A percentile compares a stretch with the other conserved stretches of the same genome.
Evolutionary conservation across 2,329 filamentous ascomycete genomes (phyloP).

Genomic region (Neocucurbitaria cava): DNA sequence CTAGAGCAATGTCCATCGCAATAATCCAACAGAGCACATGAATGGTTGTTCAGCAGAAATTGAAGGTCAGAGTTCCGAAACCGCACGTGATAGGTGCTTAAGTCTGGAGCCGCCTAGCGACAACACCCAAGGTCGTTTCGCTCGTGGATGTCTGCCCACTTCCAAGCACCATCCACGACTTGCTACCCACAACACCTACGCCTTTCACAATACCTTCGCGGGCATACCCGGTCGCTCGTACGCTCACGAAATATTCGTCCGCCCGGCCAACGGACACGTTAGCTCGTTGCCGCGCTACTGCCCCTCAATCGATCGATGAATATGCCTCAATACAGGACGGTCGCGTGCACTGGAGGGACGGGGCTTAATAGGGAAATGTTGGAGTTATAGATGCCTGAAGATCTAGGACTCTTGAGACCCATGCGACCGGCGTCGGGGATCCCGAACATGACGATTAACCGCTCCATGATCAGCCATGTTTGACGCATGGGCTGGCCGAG

Average conservation of each 20-base stretch:
- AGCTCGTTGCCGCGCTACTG: slow-evolving; percentile 14
- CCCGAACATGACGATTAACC: not conserved
- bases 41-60: not conserved
- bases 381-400: too few species aligned
- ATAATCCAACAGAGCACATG: not conserved
- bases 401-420: not conserved
- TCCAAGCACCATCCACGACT: slow-evolving; percentile 16
- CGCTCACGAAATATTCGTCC: not conserved
- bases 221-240: not conserved
- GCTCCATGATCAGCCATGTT: not conserved
- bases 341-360: not conserved
- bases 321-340: slow-evolving; percentile 6
- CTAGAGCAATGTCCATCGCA: not conserved
- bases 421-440: not conserved
- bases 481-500: not conserved
- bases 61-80: not conserved
- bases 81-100: slow-evolving; percentile 20
- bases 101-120: slow-evolving; percentile 17
- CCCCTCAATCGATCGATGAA: slow-evolving; percentile 28
- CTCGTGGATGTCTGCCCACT: slow-evolving; percentile 14
- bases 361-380: not conserved
- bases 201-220: not conserved
- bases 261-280: slow-evolving; percentile 6
- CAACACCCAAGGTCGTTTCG: slow-evolving; percentile 17
- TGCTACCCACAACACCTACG: slow-evolving; percentile 1